Evolutionary conservation across 441 rosid species (phyloP).

Genomic region (Euphorbia schlechtendalii): DNA sequence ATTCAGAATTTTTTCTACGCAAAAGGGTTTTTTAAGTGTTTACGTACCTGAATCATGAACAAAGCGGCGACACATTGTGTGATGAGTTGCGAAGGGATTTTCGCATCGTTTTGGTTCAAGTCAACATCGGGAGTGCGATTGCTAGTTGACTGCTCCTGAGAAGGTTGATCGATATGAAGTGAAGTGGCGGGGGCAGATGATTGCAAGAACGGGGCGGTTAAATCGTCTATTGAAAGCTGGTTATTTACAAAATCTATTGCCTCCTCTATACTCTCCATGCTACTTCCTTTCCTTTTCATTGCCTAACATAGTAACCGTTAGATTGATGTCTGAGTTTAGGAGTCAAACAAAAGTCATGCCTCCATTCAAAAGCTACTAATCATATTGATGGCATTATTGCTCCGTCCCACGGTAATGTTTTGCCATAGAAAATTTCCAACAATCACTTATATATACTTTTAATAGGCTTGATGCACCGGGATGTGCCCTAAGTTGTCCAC

Average conservation of each 20-base stretch:
- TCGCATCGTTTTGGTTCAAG: conserved; percentile 36
- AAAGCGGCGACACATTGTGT: conserved; percentile 82
- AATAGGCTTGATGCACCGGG: too few relatives aligned
- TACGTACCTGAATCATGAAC: conserved; percentile 80
- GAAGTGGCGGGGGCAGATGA: conserved; percentile 26
- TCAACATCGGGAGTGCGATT: conserved; percentile 25
- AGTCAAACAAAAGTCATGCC: too few relatives aligned
- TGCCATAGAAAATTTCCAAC: background rate
- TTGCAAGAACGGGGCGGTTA: conserved; percentile 36
- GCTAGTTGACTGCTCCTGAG: conserved; percentile 33
- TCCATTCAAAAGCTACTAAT: background rate
- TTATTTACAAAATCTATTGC: conserved; percentile 67
- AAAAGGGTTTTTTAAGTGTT: background rate
- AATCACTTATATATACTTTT: background rate
- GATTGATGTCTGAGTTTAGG: background rate
- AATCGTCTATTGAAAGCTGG: conserved; percentile 52
- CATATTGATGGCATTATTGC: background rate
- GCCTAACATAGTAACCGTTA: conserved; percentile 46
- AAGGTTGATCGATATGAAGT: conserved; percentile 21
- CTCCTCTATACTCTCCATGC: conserved; percentile 50
- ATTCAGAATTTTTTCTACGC: background rate
- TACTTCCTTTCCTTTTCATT: conserved; percentile 66
- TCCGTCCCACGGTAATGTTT: background rate
- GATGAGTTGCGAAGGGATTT: conserved; percentile 69
- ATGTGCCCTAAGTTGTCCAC: too few relatives aligned